Conservation (phyloP, 495 filamentous ascomycete genomes). For the Lasiosphaeria miniovina region DNA sequence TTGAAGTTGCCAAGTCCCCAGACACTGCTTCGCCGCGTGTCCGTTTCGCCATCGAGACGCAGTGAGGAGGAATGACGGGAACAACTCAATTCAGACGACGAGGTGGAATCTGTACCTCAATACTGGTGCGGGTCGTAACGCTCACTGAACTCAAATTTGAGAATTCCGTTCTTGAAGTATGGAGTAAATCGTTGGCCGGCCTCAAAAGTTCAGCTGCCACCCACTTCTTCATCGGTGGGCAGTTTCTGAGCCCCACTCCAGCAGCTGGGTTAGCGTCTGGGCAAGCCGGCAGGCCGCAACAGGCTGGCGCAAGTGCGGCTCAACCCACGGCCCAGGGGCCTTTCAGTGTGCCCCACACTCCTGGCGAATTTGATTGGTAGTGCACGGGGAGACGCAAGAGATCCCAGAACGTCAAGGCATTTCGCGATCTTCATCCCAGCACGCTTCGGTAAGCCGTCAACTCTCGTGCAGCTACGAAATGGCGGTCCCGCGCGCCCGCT, state of each 20-base stretch:
- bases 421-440: slow-evolving; percentile 6
- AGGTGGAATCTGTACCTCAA: too few species aligned
- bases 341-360: slow-evolving; percentile 1
- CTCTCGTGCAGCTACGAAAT: slow-evolving; percentile 48
- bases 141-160: too few species aligned
- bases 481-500: slow-evolving; percentile 67
- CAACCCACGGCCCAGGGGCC: not conserved
- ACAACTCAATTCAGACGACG: not conserved
- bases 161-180: too few species aligned
- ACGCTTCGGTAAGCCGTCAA: slow-evolving; percentile 4
- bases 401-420: slow-evolving; percentile 15
- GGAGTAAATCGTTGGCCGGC: too few species aligned
- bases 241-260: not conserved
- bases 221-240: too few species aligned
- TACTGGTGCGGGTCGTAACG: too few species aligned
- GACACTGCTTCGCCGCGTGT: slow-evolving; percentile 10
- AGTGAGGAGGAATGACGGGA: not conserved
- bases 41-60: slow-evolving; percentile 22
- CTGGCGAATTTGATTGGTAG: slow-evolving; percentile 11
- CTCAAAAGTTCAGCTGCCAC: too few species aligned
- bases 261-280: not conserved
- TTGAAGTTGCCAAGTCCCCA: not conserved
- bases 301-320: slow-evolving; percentile 1
- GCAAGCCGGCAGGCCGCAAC: not conserved
- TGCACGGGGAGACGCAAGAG: slow-evolving; percentile 9